phyloP scores from a whole-genome alignment of 768 basidiomycete species.

The Infundibulicybe gibba region DNA sequence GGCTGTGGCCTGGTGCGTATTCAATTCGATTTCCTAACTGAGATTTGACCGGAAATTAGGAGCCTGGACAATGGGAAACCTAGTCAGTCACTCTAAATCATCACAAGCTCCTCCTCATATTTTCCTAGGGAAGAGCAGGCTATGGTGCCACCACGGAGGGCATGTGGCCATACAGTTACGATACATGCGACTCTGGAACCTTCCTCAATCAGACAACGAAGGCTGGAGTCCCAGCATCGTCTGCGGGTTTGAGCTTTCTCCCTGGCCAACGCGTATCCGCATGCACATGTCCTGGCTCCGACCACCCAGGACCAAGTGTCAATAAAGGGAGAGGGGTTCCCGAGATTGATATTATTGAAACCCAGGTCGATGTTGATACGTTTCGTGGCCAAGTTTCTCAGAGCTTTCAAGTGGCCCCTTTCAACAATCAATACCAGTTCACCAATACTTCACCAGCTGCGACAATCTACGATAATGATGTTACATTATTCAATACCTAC shows the following conservation, averaged over 20 bases:
- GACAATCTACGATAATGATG: conserved; percentile 44
- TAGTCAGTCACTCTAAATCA: conserved; percentile 29
- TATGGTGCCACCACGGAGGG: conserved; percentile 91
- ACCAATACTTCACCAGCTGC: conserved; percentile 48
- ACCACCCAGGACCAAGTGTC: conserved; percentile 83
- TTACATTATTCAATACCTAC: conserved; percentile 63
- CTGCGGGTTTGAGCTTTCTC: conserved; percentile 64
- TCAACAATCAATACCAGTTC: conserved; percentile 65
- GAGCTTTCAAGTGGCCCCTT: conserved; percentile 78
- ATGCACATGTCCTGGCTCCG: conserved; percentile 82
- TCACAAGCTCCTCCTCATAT: background rate
- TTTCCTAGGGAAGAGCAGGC: conserved; percentile 67
- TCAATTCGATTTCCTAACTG: background rate
- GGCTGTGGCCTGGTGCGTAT: conserved; percentile 80
- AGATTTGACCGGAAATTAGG: conserved; percentile 23
- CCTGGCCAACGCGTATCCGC: conserved; percentile 86
- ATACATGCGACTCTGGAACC: conserved; percentile 83
- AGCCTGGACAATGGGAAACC: conserved; percentile 78
- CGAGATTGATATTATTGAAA: conserved; percentile 92
- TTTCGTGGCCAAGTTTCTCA: conserved; percentile 73
- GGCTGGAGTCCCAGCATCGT: conserved; percentile 55
- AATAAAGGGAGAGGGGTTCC: conserved; percentile 75
- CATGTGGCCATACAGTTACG: conserved; percentile 84
- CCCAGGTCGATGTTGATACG: conserved; percentile 55
- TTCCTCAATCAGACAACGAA: conserved; percentile 73